Evolutionary conservation across 1,284 basidiomycete species (phyloP).

Genomic region (Puccinia polysora): DNA sequence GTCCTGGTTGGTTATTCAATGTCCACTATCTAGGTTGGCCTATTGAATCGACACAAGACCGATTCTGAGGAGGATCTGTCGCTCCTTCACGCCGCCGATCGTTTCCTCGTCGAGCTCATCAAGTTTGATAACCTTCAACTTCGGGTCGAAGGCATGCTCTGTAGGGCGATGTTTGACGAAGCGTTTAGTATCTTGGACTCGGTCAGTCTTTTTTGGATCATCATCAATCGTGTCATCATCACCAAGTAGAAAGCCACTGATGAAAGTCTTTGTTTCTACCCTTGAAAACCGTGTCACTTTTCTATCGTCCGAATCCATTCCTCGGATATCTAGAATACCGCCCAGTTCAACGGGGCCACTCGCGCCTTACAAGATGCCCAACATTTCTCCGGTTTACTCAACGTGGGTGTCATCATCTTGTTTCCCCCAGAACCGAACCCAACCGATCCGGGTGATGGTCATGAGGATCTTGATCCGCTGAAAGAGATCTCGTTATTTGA

Average conservation of each 20-base stretch:
- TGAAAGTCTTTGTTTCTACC: conserved; percentile 2
- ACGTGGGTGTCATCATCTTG: conserved; percentile 57
- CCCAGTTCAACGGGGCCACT: conserved; percentile 73
- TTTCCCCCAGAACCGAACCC: not conserved
- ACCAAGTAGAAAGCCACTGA: conserved; percentile 46
- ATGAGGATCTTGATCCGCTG: no score
- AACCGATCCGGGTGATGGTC: no score
- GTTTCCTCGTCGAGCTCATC: conserved; percentile 93
- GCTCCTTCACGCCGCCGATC: conserved; percentile 84
- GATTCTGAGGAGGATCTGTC: conserved; percentile 80
- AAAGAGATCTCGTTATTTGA: no score
- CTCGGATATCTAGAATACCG: conserved; percentile 61
- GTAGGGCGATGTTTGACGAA: conserved; percentile 78
- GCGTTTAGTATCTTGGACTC: conserved; percentile 64
- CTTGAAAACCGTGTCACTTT: not conserved
- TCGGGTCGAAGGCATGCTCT: conserved; percentile 90
- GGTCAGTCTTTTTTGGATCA: conserved; percentile 49
- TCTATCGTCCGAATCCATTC: not conserved
- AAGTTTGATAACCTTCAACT: conserved; percentile 88
- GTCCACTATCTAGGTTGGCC: conserved; percentile 63
- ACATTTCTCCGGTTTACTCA: conserved; percentile 78
- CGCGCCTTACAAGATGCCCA: conserved; percentile 69
- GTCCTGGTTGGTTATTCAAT: conserved; percentile 41
- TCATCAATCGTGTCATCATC: no score
- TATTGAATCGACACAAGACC: conserved; percentile 83